phyloP scores from a whole-genome alignment of 2,329 filamentous ascomycete genomes.

The Fusarium sp. region DNA sequence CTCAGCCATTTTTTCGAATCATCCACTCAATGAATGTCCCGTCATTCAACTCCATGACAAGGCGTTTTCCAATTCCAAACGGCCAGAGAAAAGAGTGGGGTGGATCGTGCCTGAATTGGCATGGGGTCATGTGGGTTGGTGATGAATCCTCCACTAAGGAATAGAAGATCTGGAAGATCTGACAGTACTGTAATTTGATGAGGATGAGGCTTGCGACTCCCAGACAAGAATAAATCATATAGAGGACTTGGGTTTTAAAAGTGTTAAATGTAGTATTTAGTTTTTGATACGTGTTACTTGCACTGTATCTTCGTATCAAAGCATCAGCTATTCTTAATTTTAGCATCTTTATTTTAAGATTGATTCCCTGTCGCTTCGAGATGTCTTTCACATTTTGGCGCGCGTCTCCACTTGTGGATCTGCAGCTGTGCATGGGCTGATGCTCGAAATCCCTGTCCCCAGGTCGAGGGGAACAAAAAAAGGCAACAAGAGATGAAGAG shows the following conservation, averaged over 20 bases:
- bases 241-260: background rate
- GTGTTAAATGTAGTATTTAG: too few species aligned
- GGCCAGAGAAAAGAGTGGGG: constrained; percentile 4
- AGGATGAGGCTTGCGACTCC: background rate
- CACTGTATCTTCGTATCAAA: background rate
- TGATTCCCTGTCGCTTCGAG: constrained; percentile 1
- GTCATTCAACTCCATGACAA: constrained; percentile 1
- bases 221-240: background rate
- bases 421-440: constrained; percentile 40
- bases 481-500: background rate
- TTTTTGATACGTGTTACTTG: background rate
- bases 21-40: background rate
- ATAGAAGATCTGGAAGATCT: constrained; percentile 2
- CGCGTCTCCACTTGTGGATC: constrained; percentile 37
- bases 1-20: background rate
- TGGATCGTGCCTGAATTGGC: constrained; percentile 2
- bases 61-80: constrained; percentile 12
- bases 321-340: background rate
- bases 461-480: background rate
- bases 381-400: constrained; percentile 32
- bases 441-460: constrained; percentile 21
- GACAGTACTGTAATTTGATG: background rate
- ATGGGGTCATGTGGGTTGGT: constrained; percentile 5
- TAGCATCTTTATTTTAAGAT: constrained; percentile 12
- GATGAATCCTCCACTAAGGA: background rate